Evolutionary conservation across 2,329 filamentous ascomycete genomes (phyloP), one percentile per base, ranked within the genome.

Genomic region (Apiospora malaysiana): DNA sequence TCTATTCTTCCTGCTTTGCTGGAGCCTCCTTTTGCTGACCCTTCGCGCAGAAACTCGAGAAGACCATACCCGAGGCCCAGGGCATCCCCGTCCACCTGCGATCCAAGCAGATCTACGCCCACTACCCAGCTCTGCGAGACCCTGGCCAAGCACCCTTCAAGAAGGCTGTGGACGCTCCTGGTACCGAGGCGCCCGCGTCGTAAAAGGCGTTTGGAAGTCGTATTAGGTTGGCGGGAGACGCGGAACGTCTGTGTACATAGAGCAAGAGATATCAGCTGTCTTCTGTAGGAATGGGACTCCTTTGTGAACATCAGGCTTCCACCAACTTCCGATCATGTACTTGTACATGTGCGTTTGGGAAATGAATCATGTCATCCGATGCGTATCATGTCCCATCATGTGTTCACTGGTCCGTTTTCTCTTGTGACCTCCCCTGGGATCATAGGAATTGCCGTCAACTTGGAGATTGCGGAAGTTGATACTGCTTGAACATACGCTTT

Each of bases 61-160:
- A 96, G 85, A 88, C 87, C 74, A 91, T 96, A 75, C 93, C 93
- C 73, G 91, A 93, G 75, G 86, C 92, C 75, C 92, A 90, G 79
- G 88, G 90, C 77, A 90, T 87, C 42, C 93, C 93, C 68, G 90
- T 96, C 75, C 92, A 95, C 81, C 87, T 94, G 76, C 88, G 92
- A 78, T 86, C 88, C 77, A 85, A 84, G 79, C 89, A 90, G 81
- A 89, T 90, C 79, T 89, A 89, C 78, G 85, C 88, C 71, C 88
- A 90, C 75, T 83, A 84, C 75, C 83, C 83, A 72, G 83, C 79
- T 67, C 73, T 80, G 56, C 75, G 78, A 75, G 79, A 80, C 69
- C 78, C 71, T 69, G 79, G 79, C 45, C 76, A 80, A 68, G 72
- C 78, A 45, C 71, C 77, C 2, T 73, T 77, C 45, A 76, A 76